Evolutionary conservation across 371 early-diverging fungal genomes (phyloP), one percentile per base, ranked within the genome.

Genomic region (Syncephalastrum monosporum): DNA sequence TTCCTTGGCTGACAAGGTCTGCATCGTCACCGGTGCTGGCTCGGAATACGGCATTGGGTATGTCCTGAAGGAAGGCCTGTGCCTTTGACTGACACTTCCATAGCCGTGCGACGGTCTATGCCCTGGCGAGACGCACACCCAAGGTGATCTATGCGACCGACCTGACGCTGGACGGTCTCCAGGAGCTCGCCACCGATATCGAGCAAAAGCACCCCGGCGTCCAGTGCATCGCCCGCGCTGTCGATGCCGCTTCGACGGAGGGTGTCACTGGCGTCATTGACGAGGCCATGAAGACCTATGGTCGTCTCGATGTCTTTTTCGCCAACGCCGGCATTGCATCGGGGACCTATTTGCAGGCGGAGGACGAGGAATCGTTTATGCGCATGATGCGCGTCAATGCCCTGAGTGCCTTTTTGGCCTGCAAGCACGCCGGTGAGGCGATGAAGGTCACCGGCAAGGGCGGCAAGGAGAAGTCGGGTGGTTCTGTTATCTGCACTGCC

Each of bases 291-390:
- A 47, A 55, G 1, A 56, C 48, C 0, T 80, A 61, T 63, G 82
- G 83, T 46, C 56, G 83, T 29, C 52, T 83, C 19, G 83, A 83
- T 63, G 81, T 83, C 6, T 83, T 79, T 42, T 75, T 83, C 33
- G 83, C 83, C 6, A 83, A 69, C 62, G 56, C 56, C 21, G 61
- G 53, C 50, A 47, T 50, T 27, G 64, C 73, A 14, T 52, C 59
- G 6, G 74, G 62, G 21, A 55, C 57, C 14, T 50, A 24, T 16
- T 50, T 72, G 51, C 61, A 59, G n/a, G 64, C 46, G 38, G 68
- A 65, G 41, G 61, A 60, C 51, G 60, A 58, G 17, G 60, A 64
- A 50, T 61, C 58, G 5, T 74, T 73, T 48, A 74, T 71, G 68
- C 24, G 41, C 12, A 61, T 65, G 56, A 67, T 74, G 74, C 53